These are phyloP conservation scores for Podaxis sp. DNA, from an alignment of 768 basidiomycete genomes.

Conservation along the genomic window DNA sequence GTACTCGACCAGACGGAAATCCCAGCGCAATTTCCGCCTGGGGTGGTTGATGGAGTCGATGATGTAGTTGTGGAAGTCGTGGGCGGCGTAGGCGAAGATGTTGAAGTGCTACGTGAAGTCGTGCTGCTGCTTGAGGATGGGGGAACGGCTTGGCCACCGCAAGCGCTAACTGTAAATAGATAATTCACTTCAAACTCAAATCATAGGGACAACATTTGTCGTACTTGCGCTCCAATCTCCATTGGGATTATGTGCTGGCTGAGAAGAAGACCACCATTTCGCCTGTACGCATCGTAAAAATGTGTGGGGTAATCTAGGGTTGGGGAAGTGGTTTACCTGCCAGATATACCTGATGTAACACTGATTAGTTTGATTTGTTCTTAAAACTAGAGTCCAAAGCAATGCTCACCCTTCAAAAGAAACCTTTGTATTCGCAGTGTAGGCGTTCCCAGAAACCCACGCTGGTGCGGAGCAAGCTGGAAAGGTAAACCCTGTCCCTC, in stretches of 20 bases:
- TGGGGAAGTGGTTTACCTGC: constrained; percentile 41
- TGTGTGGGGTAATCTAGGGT: background rate
- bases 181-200: background rate
- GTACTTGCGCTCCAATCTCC: constrained; percentile 68
- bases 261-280: constrained; percentile 54
- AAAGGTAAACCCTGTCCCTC: constrained; percentile 69
- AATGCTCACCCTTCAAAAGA: constrained; percentile 54
- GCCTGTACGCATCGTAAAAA: constrained; percentile 38
- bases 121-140: constrained; percentile 18
- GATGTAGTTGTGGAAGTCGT: constrained; percentile 19
- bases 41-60: constrained; percentile 28
- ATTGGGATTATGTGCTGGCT: constrained; percentile 47
- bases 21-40: constrained; percentile 43
- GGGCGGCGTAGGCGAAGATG: constrained; percentile 20
- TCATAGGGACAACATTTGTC: constrained; percentile 20
- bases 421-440: constrained; percentile 51
- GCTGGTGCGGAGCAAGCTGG: constrained; percentile 59
- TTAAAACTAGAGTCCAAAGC: background rate
- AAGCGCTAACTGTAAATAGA: constrained; percentile 49
- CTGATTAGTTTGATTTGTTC: background rate
- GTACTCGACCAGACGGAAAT: constrained; percentile 51
- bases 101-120: constrained; percentile 22
- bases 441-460: constrained; percentile 47
- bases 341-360: constrained; percentile 53
- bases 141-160: constrained; percentile 24